Evolutionary conservation across 768 basidiomycete genomes (phyloP), one percentile per base, ranked within the genome.

Genomic region (Cystoderma amianthinum): DNA sequence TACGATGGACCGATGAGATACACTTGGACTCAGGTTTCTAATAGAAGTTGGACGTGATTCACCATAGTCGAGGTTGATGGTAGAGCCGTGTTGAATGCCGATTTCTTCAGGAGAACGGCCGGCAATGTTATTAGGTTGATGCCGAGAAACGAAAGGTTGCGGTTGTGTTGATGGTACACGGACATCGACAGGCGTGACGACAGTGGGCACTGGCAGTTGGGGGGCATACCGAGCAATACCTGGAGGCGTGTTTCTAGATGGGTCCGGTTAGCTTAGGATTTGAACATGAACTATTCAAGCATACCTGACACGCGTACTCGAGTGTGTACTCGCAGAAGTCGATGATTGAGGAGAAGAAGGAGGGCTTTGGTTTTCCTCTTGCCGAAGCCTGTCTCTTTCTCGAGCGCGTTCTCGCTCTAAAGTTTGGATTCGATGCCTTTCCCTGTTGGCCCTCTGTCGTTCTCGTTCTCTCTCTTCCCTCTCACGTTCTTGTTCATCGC

Each of bases 1-100:
- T 6, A 57, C 44, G 10, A 62, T 48, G 2, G 56, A 47, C 15
- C 56, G 55, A 21, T 53, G 58, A 2, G 56, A 53, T 9, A 50
- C 42, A 20, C 43, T 49, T 4, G 54, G 54, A 16, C 49, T 52
- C 25, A 34, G 36, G 21, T 54, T 52, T 16, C 42, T 44, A 16
- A 48, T 32, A 10, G 54, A 36, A 12, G 48, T 43, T 4, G 55
- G 44, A 19, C 42, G 57, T 24, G 54, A 48, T 13, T 50, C 47
- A 10, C 16, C 37, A 23, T 50, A 46, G 13, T 38, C 32, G 10
- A 44, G 28, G 17, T 38, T 35, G 18, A 34, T 28, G 18, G 16
- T 28, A 9, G 41, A 42, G 9, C 41, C 32, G 10, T 6, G 9
- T 13, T 49, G 42, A 13, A 53, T 39, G 6, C 44, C 42, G 24